Evolutionary conservation across 1,139 yeast species (phyloP), one percentile per base, ranked within the genome.

Genomic region (Candida sp.): DNA sequence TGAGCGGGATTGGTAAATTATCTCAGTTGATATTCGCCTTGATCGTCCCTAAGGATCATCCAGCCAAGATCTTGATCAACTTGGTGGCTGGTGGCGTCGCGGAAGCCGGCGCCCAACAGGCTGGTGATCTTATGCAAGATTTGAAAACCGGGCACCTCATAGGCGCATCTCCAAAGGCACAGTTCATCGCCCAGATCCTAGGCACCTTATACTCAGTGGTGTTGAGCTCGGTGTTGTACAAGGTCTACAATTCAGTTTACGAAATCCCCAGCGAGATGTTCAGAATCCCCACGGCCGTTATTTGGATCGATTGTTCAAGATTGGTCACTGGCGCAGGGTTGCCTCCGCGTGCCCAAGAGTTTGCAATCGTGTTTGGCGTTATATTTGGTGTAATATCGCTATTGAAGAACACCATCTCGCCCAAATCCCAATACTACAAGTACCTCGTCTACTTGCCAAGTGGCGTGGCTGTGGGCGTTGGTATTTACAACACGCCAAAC

Each of bases 31-130:
- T 94, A 4, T 91, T 94, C 70, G 97, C 98, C 0, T 64, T 90
- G 7, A 78, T 93, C 4, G 78, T 92, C n/a, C 96, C 98, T 1
- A 76, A 77, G 12, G 69, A 77, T 45, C 89, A 87, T 55, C 96
- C 96, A 1, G 92, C 96, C 2, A 84, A 90, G 12, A 89, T 94
- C 3, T 73, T 94, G 39, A 85, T 92, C 47, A 94, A 94, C 65
- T 75, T 94, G 49, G 87, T 94, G 3, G 97, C 98, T 3, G 99
- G 99, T 12, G 98, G 97, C 6, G 86, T 94, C 33, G 96, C 98
- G 1, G 99, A 94, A 70, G 98, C 99, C 1, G 98, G 99, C 6
- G 98, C 99, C 2, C 98, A 94, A 69, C 99, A 94, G 69, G 98
- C 98, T 1, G 99, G 99, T 12, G 99, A 94, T 70, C 76, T 94